phyloP scores from a whole-genome alignment of 441 rosid species.

The Euphorbia corollata region DNA sequence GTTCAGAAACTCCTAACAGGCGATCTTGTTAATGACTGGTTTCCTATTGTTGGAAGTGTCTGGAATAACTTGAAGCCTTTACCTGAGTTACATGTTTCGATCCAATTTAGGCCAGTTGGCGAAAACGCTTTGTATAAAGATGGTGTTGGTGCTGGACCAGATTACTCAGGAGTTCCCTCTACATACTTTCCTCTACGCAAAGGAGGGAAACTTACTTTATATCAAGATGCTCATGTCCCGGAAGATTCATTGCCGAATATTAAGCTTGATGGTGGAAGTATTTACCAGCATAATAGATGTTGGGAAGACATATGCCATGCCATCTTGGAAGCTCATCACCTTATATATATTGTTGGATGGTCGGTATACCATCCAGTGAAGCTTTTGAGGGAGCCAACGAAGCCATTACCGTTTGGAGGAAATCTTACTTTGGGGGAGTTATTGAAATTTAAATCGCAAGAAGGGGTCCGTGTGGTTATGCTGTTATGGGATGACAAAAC shows the following conservation, averaged over 20 bases:
- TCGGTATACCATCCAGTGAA: slow-evolving; percentile 56
- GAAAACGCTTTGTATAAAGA: slow-evolving; percentile 37
- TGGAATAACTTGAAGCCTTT: slow-evolving; percentile 32
- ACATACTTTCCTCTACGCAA: slow-evolving; percentile 63
- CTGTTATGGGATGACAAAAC: slow-evolving; percentile 83
- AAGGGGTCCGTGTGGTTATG: slow-evolving; percentile 71
- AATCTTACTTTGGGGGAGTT: slow-evolving; percentile 64
- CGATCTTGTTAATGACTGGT: slow-evolving; percentile 24
- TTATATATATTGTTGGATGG: slow-evolving; percentile 71
- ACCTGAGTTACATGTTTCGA: slow-evolving; percentile 47
- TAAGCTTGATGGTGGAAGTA: slow-evolving; percentile 49
- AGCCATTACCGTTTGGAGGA: slow-evolving; percentile 44
- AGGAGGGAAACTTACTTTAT: slow-evolving; percentile 58
- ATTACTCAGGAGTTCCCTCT: slow-evolving; percentile 51
- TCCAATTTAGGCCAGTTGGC: slow-evolving; percentile 45
- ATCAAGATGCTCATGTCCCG: slow-evolving; percentile 81
- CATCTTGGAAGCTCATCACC: slow-evolving; percentile 61
- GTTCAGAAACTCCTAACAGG: slow-evolving; percentile 46
- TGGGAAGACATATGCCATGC: slow-evolving; percentile 84
- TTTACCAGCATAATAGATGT: slow-evolving; percentile 49
- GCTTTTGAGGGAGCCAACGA: slow-evolving; percentile 59
- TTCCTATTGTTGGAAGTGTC: slow-evolving; percentile 30
- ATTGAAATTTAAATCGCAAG: slow-evolving; percentile 61
- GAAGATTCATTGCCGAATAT: slow-evolving; percentile 47
- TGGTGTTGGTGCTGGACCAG: slow-evolving; percentile 62